Conservation (phyloP, 331 rosid species). For the Quercus tomentella region DNA sequence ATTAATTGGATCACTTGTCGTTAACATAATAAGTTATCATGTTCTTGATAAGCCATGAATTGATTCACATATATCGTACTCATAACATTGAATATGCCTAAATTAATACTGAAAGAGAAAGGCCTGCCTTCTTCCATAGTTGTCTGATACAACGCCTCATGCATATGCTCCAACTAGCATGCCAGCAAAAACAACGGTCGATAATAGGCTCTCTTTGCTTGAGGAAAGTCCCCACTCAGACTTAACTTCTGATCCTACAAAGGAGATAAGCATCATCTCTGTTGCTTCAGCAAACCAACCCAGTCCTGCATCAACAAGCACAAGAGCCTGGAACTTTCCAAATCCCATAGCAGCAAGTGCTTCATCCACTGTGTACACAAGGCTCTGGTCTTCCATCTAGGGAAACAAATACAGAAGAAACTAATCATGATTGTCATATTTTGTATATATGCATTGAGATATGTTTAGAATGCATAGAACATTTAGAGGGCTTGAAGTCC, state of each 20-base stretch:
- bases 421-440: too few relatives aligned
- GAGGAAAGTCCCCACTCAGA: slow-evolving; percentile 78
- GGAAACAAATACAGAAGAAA: too few relatives aligned
- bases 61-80: too few relatives aligned
- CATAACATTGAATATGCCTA: neutral
- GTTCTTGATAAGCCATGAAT: too few relatives aligned
- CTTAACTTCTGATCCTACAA: slow-evolving; percentile 88
- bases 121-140: slow-evolving; percentile 62
- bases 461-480: too few relatives aligned
- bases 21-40: too few relatives aligned
- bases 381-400: slow-evolving; percentile 43
- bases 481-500: too few relatives aligned
- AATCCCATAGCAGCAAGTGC: slow-evolving; percentile 78
- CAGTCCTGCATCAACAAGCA: slow-evolving; percentile 82
- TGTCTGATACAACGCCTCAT: slow-evolving; percentile 88
- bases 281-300: slow-evolving; percentile 96
- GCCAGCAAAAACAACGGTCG: slow-evolving; percentile 82
- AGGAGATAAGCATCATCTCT: slow-evolving; percentile 96
- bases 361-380: slow-evolving; percentile 69
- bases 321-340: slow-evolving; percentile 79
- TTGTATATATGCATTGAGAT: too few relatives aligned
- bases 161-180: slow-evolving; percentile 85
- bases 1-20: too few relatives aligned
- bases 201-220: slow-evolving; percentile 60
- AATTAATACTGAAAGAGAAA: neutral